Evolutionary conservation across 202 grass and related monocot genomes (phyloP), one percentile per base, ranked within the genome.

Genomic region (Alloteropsis angusta): DNA sequence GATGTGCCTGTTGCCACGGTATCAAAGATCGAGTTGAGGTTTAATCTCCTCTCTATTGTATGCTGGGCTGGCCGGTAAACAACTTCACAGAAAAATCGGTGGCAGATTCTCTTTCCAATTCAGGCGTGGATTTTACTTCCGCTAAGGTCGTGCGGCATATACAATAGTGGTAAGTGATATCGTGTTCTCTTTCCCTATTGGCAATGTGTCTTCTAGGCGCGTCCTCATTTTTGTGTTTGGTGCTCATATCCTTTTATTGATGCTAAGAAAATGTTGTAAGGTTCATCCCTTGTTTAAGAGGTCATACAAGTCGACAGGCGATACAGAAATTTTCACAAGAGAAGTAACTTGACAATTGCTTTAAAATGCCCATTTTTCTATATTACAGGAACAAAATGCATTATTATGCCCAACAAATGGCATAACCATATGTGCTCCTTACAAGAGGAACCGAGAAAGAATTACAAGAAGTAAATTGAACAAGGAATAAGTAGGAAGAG

Each of bases 391-490:
- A 23, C 34, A 75, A 52, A 62, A 41, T 74, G 18, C 25, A 72
- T 85, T 87, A 5, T 74, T 82, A 59, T 63, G 50, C 38, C 45
- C 57, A 88, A 76, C 53, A 43, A 68, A 25, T 53, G 58, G 69
- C 77, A 75, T 69, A 14, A 10, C 23, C 44, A 70, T 46, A 47
- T 17, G 26, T 45, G 79, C 52, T 45, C 61, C 45, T 65, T 72
- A 65, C 71, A 68, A 16, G 5, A 64, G 38, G 45, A 83, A 68
- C 17, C 35, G 71, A 77, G 71, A 77, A 85, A 59, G 18, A 78
- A 9, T 37, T 69, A 36, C 35, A 36, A 36, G 35, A 54, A 28
- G 22, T 37, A 52, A 83, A 88, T 60, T 63, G n/a, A 75, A 80
- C 53, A 85, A 0, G 67, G 17, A 77, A 4, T 23, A 54, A 42